Evolutionary conservation across 352 stramenopile species (phyloP).

Genomic region (Pythium aquatile): DNA sequence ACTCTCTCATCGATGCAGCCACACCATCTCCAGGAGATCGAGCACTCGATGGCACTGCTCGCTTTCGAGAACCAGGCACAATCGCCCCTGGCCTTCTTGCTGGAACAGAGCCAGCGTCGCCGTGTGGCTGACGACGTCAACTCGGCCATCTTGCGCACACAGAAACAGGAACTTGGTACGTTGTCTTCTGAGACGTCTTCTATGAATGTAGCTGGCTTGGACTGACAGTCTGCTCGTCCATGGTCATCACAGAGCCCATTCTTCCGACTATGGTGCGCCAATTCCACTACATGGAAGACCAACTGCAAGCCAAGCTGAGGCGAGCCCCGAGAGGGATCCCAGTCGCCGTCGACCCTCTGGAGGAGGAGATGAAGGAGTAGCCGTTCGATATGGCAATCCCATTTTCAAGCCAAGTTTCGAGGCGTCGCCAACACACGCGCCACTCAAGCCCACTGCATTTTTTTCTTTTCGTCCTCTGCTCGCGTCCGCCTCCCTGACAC

Average conservation of each 20-base stretch:
- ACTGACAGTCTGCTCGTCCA: background rate
- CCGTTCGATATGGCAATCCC: background rate
- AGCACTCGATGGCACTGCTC: conserved; percentile 73
- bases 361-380: conserved; percentile 39
- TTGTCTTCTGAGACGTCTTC: background rate
- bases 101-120: conserved; percentile 61
- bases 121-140: conserved; percentile 76
- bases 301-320: conserved; percentile 62
- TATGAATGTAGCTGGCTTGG: conserved; percentile 3
- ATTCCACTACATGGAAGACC: conserved; percentile 78
- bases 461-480: background rate
- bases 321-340: conserved; percentile 47
- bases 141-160: conserved; percentile 61
- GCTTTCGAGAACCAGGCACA: conserved; percentile 69
- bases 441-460: background rate
- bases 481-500: background rate
- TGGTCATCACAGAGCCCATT: conserved; percentile 48
- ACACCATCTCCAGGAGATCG: conserved; percentile 72
- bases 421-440: background rate
- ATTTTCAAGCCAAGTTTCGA: background rate
- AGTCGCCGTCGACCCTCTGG: conserved; percentile 9
- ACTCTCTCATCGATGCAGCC: conserved; percentile 29
- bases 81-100: conserved; percentile 52
- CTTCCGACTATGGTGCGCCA: conserved; percentile 75
- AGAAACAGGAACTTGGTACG: conserved; percentile 73